Base-by-base conservation (phyloP, 345 rosid genomes). In the Salix brachista region DNA sequence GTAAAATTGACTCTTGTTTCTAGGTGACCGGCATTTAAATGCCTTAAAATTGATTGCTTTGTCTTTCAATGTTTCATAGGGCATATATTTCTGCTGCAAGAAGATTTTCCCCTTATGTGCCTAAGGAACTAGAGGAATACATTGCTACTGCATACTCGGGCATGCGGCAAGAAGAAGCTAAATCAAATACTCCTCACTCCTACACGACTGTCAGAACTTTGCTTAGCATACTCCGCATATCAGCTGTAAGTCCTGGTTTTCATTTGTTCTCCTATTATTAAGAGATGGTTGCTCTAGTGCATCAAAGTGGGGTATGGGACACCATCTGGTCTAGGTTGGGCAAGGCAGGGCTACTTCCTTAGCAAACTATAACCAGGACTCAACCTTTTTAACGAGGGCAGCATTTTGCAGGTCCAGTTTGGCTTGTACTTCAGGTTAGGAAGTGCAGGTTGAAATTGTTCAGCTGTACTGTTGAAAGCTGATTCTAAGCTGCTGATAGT, bases 121-220 rank as follows among this genome's bases (percentile, higher is more conserved):
- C 97, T 70, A 87, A 80, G 79, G 98, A 96, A 81, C 77, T 96
- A 39, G 99, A 93, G 83, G 99, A 96, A 82, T 96, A 93, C 68
- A 86, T 92, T 79, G 97, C 98, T 77, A 89, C 92, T 66, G 97
- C 98, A 62, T 96, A 96, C 82, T 93, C 94, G 69, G 86, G 88
- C 81, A 92, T 96, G 83, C 90, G 98, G 30, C 99, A 93, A 84
- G 99, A 96, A 85, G 99, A 96, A 87, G 97, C 98, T 21, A 89
- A 86, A 84, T 87, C 98, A 64, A 92, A 86, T 72, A 83, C 93
- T 62, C 97, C 98, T 62, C 97, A 96, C 82, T 93, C 98, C 50
- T 93, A 93, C 82, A 96, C 99, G 66, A 96, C 99, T 61, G 90
- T 91, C 80, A 86, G 99, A 84, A 93, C 98, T 65, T 86, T 93